Evolutionary conservation across 1,139 yeast species (phyloP), one percentile per base, ranked within the genome.

Genomic region (Chernovozyma aurita): DNA sequence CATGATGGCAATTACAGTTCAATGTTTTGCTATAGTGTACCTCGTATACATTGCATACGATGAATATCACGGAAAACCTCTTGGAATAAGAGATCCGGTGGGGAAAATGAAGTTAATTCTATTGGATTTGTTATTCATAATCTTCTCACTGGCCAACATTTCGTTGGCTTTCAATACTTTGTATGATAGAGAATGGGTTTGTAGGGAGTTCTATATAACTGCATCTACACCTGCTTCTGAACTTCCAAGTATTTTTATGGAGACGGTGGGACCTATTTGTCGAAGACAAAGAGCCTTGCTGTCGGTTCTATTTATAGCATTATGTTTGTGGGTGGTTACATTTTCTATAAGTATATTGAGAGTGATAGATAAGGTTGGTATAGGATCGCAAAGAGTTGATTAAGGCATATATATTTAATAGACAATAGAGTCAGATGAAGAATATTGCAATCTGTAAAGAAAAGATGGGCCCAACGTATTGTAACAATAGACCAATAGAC

Each of bases 121-220:
- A 72, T 66, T 87, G 45, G 98, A 92, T 53, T 65, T 90, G 34
- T 63, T 90, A 26, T 87, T 92, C 58, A 86, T 92, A 44, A 87
- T 92, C n/a, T 85, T 90, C 52, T 80, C 90, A n/a, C 79, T 95
- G 34, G 96, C 97, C 2, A 90, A 88, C 55, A 61, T 90, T 41
- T 79, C 97, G 6, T 69, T 92, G 34, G 78, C 96, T 2, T 88
- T 88, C 61, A 83, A 87, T 54, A 82, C 96, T 1, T 65, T 90
- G 37, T 85, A 68, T 55, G 96, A 87, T 55, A 70, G 72, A 33
- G 73, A 79, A 47, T 90, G 97, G 96, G 90, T 86, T 6, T 90
- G 97, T 57, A 36, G 45, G 43, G 45, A 52, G 59, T 5, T 42
- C 24, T 39, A 7, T 9, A 26, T 26, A 13, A 6, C 28, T 6